Evolutionary conservation across 192 early-diverging fungal species (phyloP), one percentile per base, ranked within the genome.

Genomic region (Mortierella antarctica): DNA sequence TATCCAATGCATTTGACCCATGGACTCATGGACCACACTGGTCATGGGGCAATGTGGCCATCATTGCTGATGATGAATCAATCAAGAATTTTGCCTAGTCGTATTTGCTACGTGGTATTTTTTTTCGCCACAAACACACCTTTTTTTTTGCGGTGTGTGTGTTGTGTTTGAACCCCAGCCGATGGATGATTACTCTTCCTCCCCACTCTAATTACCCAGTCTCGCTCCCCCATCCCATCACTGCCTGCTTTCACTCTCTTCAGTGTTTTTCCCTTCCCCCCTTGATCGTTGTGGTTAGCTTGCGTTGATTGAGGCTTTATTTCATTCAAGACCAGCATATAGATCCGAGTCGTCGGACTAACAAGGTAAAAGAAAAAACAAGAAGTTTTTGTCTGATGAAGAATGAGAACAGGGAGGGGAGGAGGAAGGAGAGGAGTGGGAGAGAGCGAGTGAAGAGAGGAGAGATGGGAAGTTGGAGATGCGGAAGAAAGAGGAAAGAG

Each of bases 111-210:
- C 71, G 42, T 71, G 9, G 55, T 63, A 23, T 73, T 57, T 64
- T 48, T 56, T 49, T 42, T 17, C 20, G 10, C 17, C 40, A 18
- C 23, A 54, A n/a, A 57, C 45, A 71, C 47, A 23, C 47, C 2
- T 62, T 46, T 62, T 62, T 61, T 62, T 70, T 31, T 31, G n/a
- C 3, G 31, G 31, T 2, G 31, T 31, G 31, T 31, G 31, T 31
- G 3, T 65, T 65, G 15, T 17, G 23, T 17, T 15, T 17, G 20
- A 49, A 44, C 65, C 46, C 46, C 63, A 53, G 64, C 21, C 64
- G 72, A 74, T 74, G 72, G 72, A 74, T 74, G 72, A 65, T 65
- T 65, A 21, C 62, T 52, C 51, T 65, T 8, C 15, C 20, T 47
- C 62, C 31, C 45, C 46, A 52, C 49, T 31, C 31, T 31, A 31